A percentile compares a stretch with the other conserved stretches of the same genome.
Evolutionary conservation across 2,329 filamentous ascomycete genomes (phyloP).

Genomic region (Xylaria sp.): DNA sequence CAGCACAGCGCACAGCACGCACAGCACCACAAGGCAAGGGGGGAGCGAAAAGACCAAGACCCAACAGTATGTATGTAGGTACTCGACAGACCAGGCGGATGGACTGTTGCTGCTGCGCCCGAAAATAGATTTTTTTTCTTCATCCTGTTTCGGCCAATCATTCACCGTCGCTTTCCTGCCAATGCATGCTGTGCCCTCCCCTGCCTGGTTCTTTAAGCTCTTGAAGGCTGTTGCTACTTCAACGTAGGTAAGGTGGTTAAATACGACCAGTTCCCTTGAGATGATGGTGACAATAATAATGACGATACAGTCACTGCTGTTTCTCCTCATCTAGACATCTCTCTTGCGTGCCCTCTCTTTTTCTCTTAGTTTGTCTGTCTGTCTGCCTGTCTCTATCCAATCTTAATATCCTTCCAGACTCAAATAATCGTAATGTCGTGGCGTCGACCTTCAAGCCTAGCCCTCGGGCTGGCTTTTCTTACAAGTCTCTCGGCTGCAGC

Average conservation of each 20-base stretch:
- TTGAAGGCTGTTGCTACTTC: background rate
- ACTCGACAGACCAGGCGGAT: background rate
- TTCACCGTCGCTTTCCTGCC: slow-evolving; percentile 4
- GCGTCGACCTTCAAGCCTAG: slow-evolving; percentile 41
- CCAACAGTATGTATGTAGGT: background rate
- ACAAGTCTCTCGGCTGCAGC: slow-evolving; percentile 45
- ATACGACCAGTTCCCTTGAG: slow-evolving; percentile 24
- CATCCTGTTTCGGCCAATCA: slow-evolving; percentile 17
- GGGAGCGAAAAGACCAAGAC: slow-evolving; percentile 3
- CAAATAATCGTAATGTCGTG: slow-evolving; percentile 40
- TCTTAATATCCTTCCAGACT: background rate
- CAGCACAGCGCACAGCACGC: background rate
- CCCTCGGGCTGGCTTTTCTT: slow-evolving; percentile 45
- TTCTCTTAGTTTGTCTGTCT: background rate
- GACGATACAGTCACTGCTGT: slow-evolving; percentile 10
- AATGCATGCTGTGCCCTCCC: slow-evolving; percentile 8
- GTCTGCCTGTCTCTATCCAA: background rate
- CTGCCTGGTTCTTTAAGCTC: background rate
- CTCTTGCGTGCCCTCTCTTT: background rate
- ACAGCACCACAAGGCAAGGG: background rate
- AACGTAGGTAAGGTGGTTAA: slow-evolving; percentile 17
- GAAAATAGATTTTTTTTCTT: slow-evolving; percentile 28
- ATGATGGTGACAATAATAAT: background rate
- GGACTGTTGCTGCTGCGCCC: slow-evolving; percentile 14
- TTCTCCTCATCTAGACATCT: slow-evolving; percentile 20